These are phyloP conservation scores for Hanseniaspora taiwanica DNA, from an alignment of 805 yeast species.

Conservation along the genomic window DNA sequence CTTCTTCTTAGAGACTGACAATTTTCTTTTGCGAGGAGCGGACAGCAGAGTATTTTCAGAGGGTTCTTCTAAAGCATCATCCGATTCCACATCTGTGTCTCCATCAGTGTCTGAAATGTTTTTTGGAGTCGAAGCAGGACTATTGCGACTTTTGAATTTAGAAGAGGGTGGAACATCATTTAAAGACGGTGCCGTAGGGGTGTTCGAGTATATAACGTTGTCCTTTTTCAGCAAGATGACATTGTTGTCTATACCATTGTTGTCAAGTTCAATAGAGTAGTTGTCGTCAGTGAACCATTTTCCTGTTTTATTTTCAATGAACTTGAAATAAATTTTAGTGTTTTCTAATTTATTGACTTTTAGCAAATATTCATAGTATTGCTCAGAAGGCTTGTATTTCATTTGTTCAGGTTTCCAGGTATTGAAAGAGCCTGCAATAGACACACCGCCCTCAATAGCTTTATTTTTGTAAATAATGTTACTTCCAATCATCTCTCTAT, in stretches of 20 bases:
- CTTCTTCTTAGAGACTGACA: not conserved
- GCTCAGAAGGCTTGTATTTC: constrained; percentile 11
- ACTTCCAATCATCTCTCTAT: constrained; percentile 1
- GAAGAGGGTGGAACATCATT: not conserved
- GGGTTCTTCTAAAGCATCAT: not conserved
- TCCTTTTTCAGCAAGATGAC: constrained; percentile 10
- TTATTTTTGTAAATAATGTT: not conserved
- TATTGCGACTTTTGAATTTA: not conserved
- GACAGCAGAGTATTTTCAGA: not conserved
- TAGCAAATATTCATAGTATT: constrained; percentile 6
- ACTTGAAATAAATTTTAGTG: constrained; percentile 16
- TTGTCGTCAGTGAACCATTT: constrained; percentile 22
- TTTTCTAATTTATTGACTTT: constrained; percentile 12
- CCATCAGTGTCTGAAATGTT: not conserved
- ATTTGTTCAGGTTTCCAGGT: constrained; percentile 4
- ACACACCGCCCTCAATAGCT: not conserved
- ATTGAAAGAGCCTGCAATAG: constrained; percentile 6
- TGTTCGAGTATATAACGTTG: not conserved
- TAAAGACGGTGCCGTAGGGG: not conserved
- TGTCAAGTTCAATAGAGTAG: constrained; percentile 22
- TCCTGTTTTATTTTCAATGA: constrained; percentile 14
- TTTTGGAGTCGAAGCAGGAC: not conserved
- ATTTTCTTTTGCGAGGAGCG: not conserved
- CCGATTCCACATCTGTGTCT: not conserved
- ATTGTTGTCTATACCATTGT: constrained; percentile 26